Base-by-base conservation (phyloP, 306 rosid genomes). In the Aeschynomene evenia region DNA sequence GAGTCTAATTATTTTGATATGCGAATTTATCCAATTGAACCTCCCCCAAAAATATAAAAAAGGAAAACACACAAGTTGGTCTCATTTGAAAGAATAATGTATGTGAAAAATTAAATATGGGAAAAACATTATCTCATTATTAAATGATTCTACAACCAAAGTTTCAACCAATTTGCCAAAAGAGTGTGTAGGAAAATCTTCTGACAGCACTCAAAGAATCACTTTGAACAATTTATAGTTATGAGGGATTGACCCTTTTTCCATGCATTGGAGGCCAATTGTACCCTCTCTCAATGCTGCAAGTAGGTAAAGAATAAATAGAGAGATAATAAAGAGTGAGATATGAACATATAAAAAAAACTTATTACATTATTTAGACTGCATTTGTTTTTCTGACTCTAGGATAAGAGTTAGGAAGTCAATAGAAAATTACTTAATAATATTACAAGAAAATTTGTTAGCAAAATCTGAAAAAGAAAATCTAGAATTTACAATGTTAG, bases 131-230 rank as follows among this genome's bases (percentile, higher is more conserved):
- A 6, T 61, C 2, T 60, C 51, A 68, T 28, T 76, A 76, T n/a
- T n/a, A n/a, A n/a, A 59, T 76, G 57, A 39, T 4, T 15, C 60
- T 74, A 67, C 43, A 66, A 56, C 5, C 49, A n/a, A n/a, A n/a
- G n/a, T n/a, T 56, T 43, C 79, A 74, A 66, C 42, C 12, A 54
- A 75, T 68, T 63, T 20, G 56, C 39, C 73, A 48, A 55, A 49
- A 28, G 49, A 23, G 64, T 58, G 33, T 31, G 48, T 23, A 40
- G 19, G 33, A 52, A 69, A 77, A 70, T 51, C 23, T 39, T 71
- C 68, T 56, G 73, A 77, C 82, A 71, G 50, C 77, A 77, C 73
- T 56, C 73, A 77, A 71, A 60, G 77, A 77, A 77, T 64, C 81
- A 53, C 62, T 60, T 50, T 61, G 33, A 61, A 61, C 33, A 42